Evolutionary conservation across 371 early-diverging fungal species (phyloP).

Genomic region (Aphelidium insulamus): DNA sequence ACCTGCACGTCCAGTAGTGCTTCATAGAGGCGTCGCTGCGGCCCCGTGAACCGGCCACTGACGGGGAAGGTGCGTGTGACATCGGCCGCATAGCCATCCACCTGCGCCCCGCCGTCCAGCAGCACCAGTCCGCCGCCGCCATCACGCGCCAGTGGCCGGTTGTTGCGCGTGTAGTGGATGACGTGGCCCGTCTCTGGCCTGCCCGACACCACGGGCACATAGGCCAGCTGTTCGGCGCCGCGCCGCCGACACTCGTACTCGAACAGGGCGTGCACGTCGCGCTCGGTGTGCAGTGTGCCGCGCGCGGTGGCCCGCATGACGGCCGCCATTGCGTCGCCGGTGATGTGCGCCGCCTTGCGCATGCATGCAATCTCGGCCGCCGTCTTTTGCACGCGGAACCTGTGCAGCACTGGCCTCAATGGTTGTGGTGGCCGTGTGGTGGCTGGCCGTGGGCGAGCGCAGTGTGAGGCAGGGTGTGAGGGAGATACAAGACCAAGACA

Average conservation of each 20-base stretch:
- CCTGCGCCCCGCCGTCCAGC: constrained; percentile 81
- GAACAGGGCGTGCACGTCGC: constrained; percentile 47
- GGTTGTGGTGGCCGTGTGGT: too few species aligned
- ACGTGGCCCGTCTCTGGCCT: constrained; percentile 71
- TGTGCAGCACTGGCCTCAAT: constrained; percentile 35
- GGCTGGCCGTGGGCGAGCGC: too few species aligned
- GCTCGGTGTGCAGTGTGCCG: constrained; percentile 35
- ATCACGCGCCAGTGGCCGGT: constrained; percentile 26
- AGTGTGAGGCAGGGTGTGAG: too few species aligned
- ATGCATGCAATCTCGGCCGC: constrained; percentile 48
- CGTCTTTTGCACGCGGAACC: constrained; percentile 52
- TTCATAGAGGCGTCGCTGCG: constrained; percentile 64
- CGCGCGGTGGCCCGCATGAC: background rate
- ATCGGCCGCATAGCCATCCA: constrained; percentile 69
- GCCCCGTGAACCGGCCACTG: constrained; percentile 52
- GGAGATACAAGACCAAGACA: too few species aligned
- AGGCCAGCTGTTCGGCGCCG: constrained; percentile 56
- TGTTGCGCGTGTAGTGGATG: constrained; percentile 84
- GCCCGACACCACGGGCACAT: constrained; percentile 88
- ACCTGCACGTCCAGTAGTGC: constrained; percentile 63
- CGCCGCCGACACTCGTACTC: constrained; percentile 45
- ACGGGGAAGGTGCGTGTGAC: constrained; percentile 89
- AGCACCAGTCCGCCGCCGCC: constrained; percentile 67
- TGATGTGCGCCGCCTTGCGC: constrained; percentile 49
- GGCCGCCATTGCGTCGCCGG: constrained; percentile 41